Base-by-base conservation (phyloP, 352 stramenopile genomes). In the Phytophthora pinifolia region DNA sequence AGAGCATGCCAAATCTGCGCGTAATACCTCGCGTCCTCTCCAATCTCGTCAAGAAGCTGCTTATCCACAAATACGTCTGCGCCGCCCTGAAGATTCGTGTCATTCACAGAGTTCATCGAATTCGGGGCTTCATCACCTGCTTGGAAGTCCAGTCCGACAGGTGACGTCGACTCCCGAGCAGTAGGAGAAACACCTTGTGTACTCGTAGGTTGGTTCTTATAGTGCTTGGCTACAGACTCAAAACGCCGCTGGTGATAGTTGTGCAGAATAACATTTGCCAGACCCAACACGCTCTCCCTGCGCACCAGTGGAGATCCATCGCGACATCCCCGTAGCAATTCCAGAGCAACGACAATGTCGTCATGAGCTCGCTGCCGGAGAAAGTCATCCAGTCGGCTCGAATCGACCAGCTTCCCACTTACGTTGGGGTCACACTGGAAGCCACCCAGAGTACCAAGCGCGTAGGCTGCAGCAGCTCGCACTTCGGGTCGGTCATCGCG, bases 391-490 rank as follows among this genome's bases (percentile, higher is more conserved):
- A 89, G 57, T 14, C 80, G 45, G 29, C 68, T 68, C 30, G 66
- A 32, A 48, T 83, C 76, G 39, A 80, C 62, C 0, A 76, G 64
- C 15, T 78, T 83, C 1, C 70, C 65, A 30, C 82, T 77, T 27
- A 70, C 46, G 10, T 70, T 79, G 1, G 71, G 70, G 35, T 90
- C 81, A 34, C 83, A 83, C 49, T 88, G 78, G 12, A 89, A 74
- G 1, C 92, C 91, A 35, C 98, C 83, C 6, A 99, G 65, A 47
- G 79, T 94, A 10, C 90, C 91, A 29, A 99, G 67, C 13, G 96
- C 95, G 69, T 97, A 98, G 7, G 93, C 90, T 6, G 94, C 94
- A 22, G 95, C 85, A 10, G 94, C 89, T 37, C 97, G 79, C 9
- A 99, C 94, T 74, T 97, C 86, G 7, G 94, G 77, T 2, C 82